These are phyloP conservation scores for Neoascochyta sp. DNA, from an alignment of 2,329 filamentous ascomycete genomes.

Conservation along the genomic window DNA sequence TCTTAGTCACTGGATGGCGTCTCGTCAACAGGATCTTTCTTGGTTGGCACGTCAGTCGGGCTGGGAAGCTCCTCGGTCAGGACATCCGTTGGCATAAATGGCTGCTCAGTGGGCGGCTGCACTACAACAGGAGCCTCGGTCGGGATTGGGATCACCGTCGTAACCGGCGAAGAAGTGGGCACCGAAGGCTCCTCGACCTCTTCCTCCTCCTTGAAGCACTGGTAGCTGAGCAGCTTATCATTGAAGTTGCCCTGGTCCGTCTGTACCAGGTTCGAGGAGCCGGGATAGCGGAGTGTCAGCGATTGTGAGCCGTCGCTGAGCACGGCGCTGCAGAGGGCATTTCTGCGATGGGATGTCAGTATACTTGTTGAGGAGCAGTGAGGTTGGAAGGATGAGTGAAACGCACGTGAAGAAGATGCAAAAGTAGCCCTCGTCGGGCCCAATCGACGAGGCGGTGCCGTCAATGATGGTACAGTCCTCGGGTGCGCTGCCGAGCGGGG, in stretches of 20 bases:
- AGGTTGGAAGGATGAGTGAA: not conserved
- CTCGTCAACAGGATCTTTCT: too few species aligned
- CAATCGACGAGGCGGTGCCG: constrained; percentile 14
- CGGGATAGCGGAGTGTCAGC: constrained; percentile 12
- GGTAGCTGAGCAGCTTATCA: constrained; percentile 14
- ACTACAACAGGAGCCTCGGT: too few species aligned
- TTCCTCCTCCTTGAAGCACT: constrained; percentile 10
- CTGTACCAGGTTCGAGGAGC: constrained; percentile 12
- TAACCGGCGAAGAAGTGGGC: too few species aligned
- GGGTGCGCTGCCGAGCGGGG: constrained; percentile 12
- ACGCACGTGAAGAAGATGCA: constrained; percentile 31
- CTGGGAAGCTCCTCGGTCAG: too few species aligned
- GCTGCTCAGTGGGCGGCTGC: too few species aligned
- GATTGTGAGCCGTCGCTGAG: constrained; percentile 7
- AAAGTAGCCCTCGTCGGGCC: constrained; percentile 19
- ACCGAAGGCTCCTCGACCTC: too few species aligned
- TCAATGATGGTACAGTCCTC: constrained; percentile 16
- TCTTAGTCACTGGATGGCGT: too few species aligned
- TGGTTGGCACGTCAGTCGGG: too few species aligned
- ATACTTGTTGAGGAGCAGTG: too few species aligned
- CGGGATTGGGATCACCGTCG: too few species aligned
- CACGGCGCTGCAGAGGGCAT: constrained; percentile 11
- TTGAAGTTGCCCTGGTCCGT: constrained; percentile 17
- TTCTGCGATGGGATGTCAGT: constrained; percentile 8
- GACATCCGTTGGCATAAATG: too few species aligned